Evolutionary conservation across 2,329 filamentous ascomycete genomes (phyloP), one percentile per base, ranked within the genome.

Genomic region (Graphilbum fragrans): DNA sequence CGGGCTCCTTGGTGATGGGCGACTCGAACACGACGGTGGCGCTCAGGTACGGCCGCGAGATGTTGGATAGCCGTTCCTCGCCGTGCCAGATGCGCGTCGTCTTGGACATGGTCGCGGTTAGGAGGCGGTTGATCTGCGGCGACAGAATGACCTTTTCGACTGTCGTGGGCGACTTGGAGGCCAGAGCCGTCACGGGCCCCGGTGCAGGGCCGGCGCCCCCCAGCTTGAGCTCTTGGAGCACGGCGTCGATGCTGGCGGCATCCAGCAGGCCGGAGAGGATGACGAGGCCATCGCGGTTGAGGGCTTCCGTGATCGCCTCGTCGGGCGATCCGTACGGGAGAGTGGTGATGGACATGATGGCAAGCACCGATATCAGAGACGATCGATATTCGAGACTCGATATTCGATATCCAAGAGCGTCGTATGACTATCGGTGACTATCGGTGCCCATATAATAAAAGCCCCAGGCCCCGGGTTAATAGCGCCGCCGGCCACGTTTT

Each of bases 11-110:
- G 2, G 14, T 16, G 9, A 16, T 3, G 16, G 35, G 35, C 10
- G 35, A 17, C 35, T 37, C 35, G 10, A 37, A 37, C 8, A 37
- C 35, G 12, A 37, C 35, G 1, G 20, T 37, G 14, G 35, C 35
- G 17, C 35, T 37, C 20, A 37, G n/a, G n/a, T 37, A 37, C 17
- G 35, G 35, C 14, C 35, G 35, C 21, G 35, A 37, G 7, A 21
- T 37, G 14, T 37, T 37, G 10, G 35, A 37, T 8, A 37, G 35
- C 35, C 20, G 21, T 11, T 37, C 35, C 3, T 37, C 21, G 21
- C 35, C 35, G 14, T 37, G 35, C 35, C 35, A 37, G 35, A 37
- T 37, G 21, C 35, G 35, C 16, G 35, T 37, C 21, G 35, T 37
- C 35, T 37, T 23, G 5, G 35, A 37, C 35, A 37, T 37, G 5